Base-by-base conservation (phyloP, 768 basidiomycete genomes). In the Suillus cothurnatus region DNA sequence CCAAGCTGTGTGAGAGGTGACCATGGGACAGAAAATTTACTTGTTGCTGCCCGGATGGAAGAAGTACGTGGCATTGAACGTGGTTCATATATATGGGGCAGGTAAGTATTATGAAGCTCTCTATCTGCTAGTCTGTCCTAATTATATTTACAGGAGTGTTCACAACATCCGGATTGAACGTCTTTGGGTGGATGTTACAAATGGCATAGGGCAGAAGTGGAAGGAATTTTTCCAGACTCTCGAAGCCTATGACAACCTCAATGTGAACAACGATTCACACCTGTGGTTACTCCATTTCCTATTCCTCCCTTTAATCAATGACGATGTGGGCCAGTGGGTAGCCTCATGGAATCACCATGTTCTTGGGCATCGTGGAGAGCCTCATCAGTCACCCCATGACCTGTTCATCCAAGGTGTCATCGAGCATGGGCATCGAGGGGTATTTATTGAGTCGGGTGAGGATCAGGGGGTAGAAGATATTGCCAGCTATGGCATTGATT, bases 281-380 rank as follows among this genome's bases (percentile, higher is more conserved):
- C 66, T 81, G 0, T 84, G 84, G 84, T 70, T 85, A 0, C 68
- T 85, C 0, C 81, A 84, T 32, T 41, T 43, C 34, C 71, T 84
- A 0, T 85, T 84, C 64, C 73, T 84, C 0, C 62, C 70, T 1
- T 38, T 39, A 0, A 76, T 84, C 31, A 80, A 83, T 38, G 19
- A 61, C 0, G 81, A 82, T 57, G 82, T 79, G 49, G 1, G 61
- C 0, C 41, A 64, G 17, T 82, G 82, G 64, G 68, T 68, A n/a
- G 1, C 64, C 1, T 68, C 77, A 2, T 84, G 82, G 81, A 85
- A 84, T 64, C 41, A 68, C 14, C 79, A 83, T 56, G n/a, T 47
- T 47, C 47, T 47, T 23, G 23, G 47, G 11, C 12, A 12, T 47
- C 12, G 36, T 9, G 55, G 36, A 31, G 32, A 32, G 31, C 36